Evolutionary conservation across 352 stramenopile genomes (phyloP), one percentile per base, ranked within the genome.

Genomic region (Phytophthora boehmeriae): DNA sequence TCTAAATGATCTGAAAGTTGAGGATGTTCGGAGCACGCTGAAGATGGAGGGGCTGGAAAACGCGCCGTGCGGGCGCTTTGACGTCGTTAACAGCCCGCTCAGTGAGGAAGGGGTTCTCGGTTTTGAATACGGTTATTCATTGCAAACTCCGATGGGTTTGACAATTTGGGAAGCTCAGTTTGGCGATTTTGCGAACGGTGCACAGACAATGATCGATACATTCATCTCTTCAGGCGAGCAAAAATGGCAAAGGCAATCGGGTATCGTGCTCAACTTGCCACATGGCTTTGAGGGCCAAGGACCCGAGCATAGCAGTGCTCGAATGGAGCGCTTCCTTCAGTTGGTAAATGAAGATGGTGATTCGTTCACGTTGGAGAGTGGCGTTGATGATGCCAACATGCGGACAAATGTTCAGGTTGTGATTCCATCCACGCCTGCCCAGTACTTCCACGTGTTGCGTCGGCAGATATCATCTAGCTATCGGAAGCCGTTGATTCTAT

Each of bases 381-480:
- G 80, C 42, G 48, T 65, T 1, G 60, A 71, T 38, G 73, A 76
- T 20, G 80, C 76, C 6, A 78, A 85, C 56, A 76, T 74, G 48
- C 69, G 73, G 28, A 72, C 72, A 4, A 96, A 97, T 63, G 74
- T 94, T 39, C 80, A 91, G 49, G 83, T 96, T 16, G 64, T 89
- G 28, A 86, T 86, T 48, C 80, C 83, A 25, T 94, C 84, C 23
- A 97, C 89, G 0, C 95, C 96, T 0, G 96, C 96, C 4, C 97
- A 99, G 73, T 99, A 99, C 66, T 99, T 99, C 71, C 96, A 99
- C 66, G 92, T 86, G 16, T 78, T 99, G 49, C 89, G 96, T 8
- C 80, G 96, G 27, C 87, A 96, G 65, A 75, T 90, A n/a, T 52
- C 62, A 22, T 80, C 71, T 32, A 80, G 63, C 38, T 92, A 88